Conservation (phyloP, 176 grass and related monocot species). For the Rhynchospora pubera region DNA sequence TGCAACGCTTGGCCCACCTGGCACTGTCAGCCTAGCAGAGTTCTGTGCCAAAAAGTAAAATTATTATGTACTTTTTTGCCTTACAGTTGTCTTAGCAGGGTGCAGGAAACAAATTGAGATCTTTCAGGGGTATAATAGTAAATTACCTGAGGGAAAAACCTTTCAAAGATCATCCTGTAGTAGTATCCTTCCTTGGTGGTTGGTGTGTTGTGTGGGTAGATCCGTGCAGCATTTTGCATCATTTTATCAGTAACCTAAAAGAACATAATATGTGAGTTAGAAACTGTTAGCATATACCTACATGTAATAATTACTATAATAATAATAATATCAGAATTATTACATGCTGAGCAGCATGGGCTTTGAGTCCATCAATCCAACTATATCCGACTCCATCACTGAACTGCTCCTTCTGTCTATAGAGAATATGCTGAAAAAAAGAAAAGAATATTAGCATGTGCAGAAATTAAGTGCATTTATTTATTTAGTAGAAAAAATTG, state of each 20-base stretch:
- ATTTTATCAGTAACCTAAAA: conserved; percentile 68
- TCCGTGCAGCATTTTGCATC: conserved; percentile 57
- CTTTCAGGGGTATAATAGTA: neutral
- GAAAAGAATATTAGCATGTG: neutral
- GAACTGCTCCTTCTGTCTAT: conserved; percentile 99
- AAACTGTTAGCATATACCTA: neutral
- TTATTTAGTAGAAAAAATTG: neutral
- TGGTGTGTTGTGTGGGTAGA: conserved; percentile 79
- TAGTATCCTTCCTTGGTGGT: conserved; percentile 90
- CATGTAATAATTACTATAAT: neutral
- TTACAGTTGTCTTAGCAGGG: neutral
- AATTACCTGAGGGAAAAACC: conserved; percentile 87
- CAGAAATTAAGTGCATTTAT: neutral
- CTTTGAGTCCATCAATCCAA: conserved; percentile 96
- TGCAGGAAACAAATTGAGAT: neutral
- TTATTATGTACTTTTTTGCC: neutral
- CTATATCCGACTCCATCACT: conserved; percentile 91
- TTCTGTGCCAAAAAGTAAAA: conserved; percentile 38
- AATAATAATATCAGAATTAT: neutral
- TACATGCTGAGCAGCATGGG: conserved; percentile 74
- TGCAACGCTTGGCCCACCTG: conserved; percentile 82
- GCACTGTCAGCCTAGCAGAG: conserved; percentile 75
- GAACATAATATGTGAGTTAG: neutral
- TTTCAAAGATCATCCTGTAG: conserved; percentile 97
- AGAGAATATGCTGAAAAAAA: conserved; percentile 74